Conservation (phyloP, 805 yeast species). For the Crinitomyces ghanaensis region DNA sequence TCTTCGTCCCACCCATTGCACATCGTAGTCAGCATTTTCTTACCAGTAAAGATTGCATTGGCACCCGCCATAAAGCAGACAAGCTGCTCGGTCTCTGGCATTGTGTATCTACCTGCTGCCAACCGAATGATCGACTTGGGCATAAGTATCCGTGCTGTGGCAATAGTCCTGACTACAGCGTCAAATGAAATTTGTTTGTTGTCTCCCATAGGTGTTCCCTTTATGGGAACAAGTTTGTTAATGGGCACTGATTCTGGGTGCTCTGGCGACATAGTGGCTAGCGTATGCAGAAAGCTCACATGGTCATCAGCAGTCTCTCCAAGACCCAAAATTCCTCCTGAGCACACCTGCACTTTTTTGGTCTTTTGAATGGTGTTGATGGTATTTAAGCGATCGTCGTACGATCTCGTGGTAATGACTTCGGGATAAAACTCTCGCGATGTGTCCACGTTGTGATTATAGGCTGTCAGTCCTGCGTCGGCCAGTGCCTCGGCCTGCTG, state of each 20-base stretch:
- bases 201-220: conserved; percentile 65
- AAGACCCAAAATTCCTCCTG: conserved; percentile 71
- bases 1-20: conserved; percentile 82
- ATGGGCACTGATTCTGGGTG: conserved; percentile 81
- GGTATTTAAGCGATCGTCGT: conserved; percentile 60
- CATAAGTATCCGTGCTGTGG: conserved; percentile 68
- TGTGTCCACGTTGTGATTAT: conserved; percentile 72
- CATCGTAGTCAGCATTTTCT: conserved; percentile 70
- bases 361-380: conserved; percentile 51
- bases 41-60: conserved; percentile 74
- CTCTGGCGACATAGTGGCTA: conserved; percentile 53
- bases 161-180: conserved; percentile 53
- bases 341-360: conserved; percentile 59
- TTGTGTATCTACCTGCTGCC: conserved; percentile 74
- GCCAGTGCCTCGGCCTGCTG: conserved; percentile 51
- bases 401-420: conserved; percentile 58
- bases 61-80: conserved; percentile 69
- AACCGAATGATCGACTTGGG: conserved; percentile 59
- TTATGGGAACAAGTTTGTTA: conserved; percentile 63
- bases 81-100: conserved; percentile 67
- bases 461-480: conserved; percentile 69
- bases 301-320: conserved; percentile 69
- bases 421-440: conserved; percentile 65
- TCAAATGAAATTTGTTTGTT: conserved; percentile 37
- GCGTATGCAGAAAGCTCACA: conserved; percentile 51